Evolutionary conservation across 108 stramenopile species (phyloP).

Genomic region (Nitzschia palea): DNA sequence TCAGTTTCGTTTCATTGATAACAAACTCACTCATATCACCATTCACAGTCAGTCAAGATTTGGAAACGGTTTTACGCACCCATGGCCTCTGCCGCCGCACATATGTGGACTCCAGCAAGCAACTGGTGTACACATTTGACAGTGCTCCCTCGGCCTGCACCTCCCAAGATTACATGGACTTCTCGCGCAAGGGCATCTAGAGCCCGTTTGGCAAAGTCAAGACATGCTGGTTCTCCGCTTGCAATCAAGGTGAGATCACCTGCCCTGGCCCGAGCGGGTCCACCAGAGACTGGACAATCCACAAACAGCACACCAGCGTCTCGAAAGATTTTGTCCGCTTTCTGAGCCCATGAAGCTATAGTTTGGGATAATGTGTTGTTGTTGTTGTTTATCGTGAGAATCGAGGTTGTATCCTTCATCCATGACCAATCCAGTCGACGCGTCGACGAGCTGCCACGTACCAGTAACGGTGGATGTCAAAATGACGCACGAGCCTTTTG

Average conservation of each 20-base stretch:
- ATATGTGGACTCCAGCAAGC: conserved; percentile 75
- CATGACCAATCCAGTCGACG: too few relatives aligned
- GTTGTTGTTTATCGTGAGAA: too few relatives aligned
- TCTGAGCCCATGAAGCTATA: conserved; percentile 51
- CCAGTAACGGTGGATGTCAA: conserved; percentile 67
- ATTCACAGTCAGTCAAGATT: too few relatives aligned
- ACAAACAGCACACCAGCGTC: conserved; percentile 43
- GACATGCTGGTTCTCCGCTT: conserved; percentile 32
- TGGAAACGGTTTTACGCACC: not conserved
- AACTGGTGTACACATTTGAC: conserved; percentile 83
- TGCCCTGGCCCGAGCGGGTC: conserved; percentile 56
- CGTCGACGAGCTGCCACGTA: too few relatives aligned
- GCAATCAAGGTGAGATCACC: conserved; percentile 77
- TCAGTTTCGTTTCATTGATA: too few relatives aligned
- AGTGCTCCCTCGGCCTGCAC: conserved; percentile 67
- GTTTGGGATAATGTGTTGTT: too few relatives aligned
- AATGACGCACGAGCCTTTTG: conserved; percentile 50
- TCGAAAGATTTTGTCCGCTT: conserved; percentile 32
- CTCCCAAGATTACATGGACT: conserved; percentile 64
- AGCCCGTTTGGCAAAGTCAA: conserved; percentile 35
- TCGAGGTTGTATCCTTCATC: too few relatives aligned
- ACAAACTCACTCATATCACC: too few relatives aligned
- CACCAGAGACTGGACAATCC: conserved; percentile 79
- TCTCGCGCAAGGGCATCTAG: conserved; percentile 57
- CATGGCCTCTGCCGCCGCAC: conserved; percentile 69